Conservation (phyloP, 768 basidiomycete species). For the Pleurotus djamor region DNA sequence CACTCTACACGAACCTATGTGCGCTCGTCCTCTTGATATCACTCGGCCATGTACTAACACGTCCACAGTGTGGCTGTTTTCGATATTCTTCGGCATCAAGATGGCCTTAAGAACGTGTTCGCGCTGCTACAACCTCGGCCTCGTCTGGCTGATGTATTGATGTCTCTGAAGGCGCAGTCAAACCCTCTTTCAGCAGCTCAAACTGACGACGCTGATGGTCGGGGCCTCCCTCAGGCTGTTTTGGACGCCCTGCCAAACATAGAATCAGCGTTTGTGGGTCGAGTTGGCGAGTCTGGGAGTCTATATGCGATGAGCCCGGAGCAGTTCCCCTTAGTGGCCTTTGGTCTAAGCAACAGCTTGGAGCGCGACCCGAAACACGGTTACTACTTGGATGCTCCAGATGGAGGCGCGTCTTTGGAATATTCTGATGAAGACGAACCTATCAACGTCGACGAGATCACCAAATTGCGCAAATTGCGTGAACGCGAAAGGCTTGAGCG, state of each 20-base stretch:
- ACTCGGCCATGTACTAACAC: not conserved
- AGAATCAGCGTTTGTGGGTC: conserved; percentile 78
- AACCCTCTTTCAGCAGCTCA: conserved; percentile 13
- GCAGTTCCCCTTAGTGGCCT: conserved; percentile 80
- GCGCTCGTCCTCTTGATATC: conserved; percentile 19
- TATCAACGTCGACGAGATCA: conserved; percentile 40
- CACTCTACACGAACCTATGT: conserved; percentile 69
- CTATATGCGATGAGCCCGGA: conserved; percentile 86
- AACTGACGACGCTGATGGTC: too few species aligned
- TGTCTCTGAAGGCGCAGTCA: conserved; percentile 43
- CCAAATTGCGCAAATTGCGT: conserved; percentile 39
- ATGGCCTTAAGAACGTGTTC: conserved; percentile 48
- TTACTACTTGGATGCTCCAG: conserved; percentile 21
- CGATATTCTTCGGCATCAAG: conserved; percentile 56
- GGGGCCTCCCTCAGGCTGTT: conserved; percentile 3
- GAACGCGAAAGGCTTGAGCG: conserved; percentile 24
- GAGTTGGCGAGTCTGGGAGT: conserved; percentile 67
- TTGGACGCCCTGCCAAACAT: conserved; percentile 36
- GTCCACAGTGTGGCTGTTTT: conserved; percentile 73
- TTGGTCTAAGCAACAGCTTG: conserved; percentile 34
- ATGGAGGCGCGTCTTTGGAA: conserved; percentile 10
- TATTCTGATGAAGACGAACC: conserved; percentile 28
- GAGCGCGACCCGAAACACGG: conserved; percentile 8
- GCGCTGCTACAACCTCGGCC: conserved; percentile 88
- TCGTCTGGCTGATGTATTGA: conserved; percentile 66